Conservation (phyloP, 179 eudicot species). For the Nepenthes alata region DNA sequence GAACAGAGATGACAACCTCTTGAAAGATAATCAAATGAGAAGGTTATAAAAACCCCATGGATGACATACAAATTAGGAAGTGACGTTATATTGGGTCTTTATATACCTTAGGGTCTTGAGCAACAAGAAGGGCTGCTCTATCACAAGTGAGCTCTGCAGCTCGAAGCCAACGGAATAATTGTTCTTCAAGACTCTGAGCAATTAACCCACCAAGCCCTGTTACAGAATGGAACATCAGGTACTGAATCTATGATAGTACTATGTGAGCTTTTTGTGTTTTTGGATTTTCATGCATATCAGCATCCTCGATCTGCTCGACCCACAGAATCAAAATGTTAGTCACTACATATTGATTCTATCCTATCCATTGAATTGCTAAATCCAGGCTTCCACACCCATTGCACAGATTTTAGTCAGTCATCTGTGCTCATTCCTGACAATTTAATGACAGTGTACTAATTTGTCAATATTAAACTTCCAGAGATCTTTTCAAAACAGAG, state of each 20-base stretch:
- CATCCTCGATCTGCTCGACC: too few relatives aligned
- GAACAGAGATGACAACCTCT: slow-evolving; percentile 94
- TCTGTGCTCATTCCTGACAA: too few relatives aligned
- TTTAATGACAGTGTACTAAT: too few relatives aligned
- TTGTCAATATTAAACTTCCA: too few relatives aligned
- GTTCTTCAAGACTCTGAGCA: slow-evolving; percentile 85
- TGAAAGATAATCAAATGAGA: slow-evolving; percentile 17
- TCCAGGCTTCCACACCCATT: too few relatives aligned
- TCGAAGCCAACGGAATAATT: slow-evolving; percentile 86
- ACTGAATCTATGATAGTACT: too few relatives aligned
- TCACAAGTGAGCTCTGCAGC: slow-evolving; percentile 98
- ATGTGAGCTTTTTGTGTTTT: too few relatives aligned
- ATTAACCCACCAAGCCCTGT: slow-evolving; percentile 81
- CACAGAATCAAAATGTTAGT: too few relatives aligned
- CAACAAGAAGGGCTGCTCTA: slow-evolving; percentile 98
- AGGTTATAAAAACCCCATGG: not conserved
- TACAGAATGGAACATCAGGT: not conserved
- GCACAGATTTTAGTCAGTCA: too few relatives aligned
- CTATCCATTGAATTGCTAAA: too few relatives aligned
- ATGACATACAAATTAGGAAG: slow-evolving; percentile 2
- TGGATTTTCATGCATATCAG: too few relatives aligned
- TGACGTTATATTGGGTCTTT: not conserved
- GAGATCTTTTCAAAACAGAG: too few relatives aligned
- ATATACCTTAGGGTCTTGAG: slow-evolving; percentile 89
- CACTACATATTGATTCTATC: not conserved